Percentiles rank a stretch among this genome's conserved stretches.
These are phyloP conservation scores for Rhizophora apiculata DNA, from an alignment of 345 rosid species.

Conservation along the genomic window DNA sequence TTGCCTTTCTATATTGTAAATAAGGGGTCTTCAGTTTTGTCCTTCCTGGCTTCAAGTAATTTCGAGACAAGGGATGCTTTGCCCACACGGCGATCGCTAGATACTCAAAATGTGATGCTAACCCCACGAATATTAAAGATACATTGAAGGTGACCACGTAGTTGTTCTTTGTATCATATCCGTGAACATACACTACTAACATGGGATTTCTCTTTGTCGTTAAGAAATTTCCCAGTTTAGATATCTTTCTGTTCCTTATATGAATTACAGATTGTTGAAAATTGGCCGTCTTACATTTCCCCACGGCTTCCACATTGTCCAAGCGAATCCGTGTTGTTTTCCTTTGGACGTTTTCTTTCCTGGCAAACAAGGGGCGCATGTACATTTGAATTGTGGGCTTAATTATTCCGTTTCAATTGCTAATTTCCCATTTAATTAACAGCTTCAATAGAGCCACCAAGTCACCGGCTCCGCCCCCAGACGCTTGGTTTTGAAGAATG, in stretches of 20 bases:
- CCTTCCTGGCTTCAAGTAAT: constrained; percentile 6
- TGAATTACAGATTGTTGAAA: too few relatives aligned
- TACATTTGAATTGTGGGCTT: too few relatives aligned
- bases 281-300: too few relatives aligned
- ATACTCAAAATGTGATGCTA: constrained; percentile 1
- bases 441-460: constrained; percentile 5
- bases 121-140: not conserved
- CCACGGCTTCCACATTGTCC: too few relatives aligned
- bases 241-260: not conserved
- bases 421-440: not conserved
- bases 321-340: too few relatives aligned
- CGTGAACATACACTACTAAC: not conserved
- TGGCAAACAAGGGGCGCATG: too few relatives aligned
- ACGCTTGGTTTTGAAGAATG: too few relatives aligned
- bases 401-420: too few relatives aligned
- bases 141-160: constrained; percentile 17
- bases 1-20: constrained; percentile 8
- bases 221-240: constrained; percentile 7
- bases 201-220: not conserved
- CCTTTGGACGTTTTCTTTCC: too few relatives aligned
- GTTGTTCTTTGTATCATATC: constrained; percentile 16
- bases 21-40: constrained; percentile 2
- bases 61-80: constrained; percentile 14
- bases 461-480: not conserved
- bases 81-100: constrained; percentile 23